Conservation (phyloP, 164 flowering plant species). For the Dillenia suffruticosa region DNA sequence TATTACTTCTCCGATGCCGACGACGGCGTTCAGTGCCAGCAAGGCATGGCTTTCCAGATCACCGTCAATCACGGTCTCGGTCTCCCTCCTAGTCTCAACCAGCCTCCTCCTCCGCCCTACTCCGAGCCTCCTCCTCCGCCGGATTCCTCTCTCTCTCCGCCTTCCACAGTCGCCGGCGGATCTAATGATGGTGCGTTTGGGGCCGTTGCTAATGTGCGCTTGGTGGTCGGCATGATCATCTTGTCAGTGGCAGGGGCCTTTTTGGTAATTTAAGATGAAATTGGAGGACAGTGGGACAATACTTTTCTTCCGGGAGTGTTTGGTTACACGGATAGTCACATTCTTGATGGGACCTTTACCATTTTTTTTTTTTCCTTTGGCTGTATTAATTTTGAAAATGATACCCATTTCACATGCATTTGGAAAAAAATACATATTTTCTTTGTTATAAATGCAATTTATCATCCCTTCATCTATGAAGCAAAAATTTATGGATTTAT, state of each 20-base stretch:
- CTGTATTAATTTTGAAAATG: no score
- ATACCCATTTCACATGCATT: no score
- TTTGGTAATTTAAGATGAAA: no score
- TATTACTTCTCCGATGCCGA: constrained; percentile 72
- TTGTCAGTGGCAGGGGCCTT: neutral
- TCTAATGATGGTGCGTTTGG: constrained; percentile 2
- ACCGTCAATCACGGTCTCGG: constrained; percentile 58
- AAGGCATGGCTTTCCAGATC: constrained; percentile 70
- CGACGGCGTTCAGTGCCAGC: constrained; percentile 62
- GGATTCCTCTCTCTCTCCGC: constrained; percentile 20
- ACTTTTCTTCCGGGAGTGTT: no score
- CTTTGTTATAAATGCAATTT: no score
- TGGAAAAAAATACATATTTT: no score
- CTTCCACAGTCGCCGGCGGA: constrained; percentile 7
- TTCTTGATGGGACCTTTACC: no score
- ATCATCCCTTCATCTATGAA: no score
- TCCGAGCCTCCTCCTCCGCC: constrained; percentile 23
- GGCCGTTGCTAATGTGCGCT: constrained; percentile 5
- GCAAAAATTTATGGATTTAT: no score
- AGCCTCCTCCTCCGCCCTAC: constrained; percentile 81
- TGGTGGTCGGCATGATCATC: neutral
- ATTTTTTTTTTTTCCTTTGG: no score
- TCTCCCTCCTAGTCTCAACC: constrained; percentile 77
- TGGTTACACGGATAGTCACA: no score
- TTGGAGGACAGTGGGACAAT: no score